Conservation (phyloP, 352 stramenopile species). For the Phytophthora kernoviae region DNA sequence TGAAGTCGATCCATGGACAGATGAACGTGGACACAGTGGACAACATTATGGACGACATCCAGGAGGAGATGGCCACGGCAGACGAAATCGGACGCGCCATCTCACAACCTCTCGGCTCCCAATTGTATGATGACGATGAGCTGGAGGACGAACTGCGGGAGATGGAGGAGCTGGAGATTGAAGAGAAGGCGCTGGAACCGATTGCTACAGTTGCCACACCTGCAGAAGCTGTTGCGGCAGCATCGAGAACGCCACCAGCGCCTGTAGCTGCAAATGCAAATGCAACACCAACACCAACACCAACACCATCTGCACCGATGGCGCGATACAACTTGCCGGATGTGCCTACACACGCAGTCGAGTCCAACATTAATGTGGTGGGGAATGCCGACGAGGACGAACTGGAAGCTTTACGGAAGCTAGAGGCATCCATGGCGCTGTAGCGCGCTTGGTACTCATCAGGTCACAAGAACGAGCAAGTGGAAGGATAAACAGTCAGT, state of each 20-base stretch:
- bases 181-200: conserved; percentile 83
- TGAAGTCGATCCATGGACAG: conserved; percentile 95
- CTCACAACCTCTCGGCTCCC: conserved; percentile 92
- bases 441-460: conserved; percentile 32
- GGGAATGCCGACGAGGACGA: conserved; percentile 81
- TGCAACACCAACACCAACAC: conserved; percentile 26
- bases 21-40: conserved; percentile 98
- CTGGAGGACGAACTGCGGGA: conserved; percentile 94
- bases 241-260: conserved; percentile 24
- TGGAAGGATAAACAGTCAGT: conserved; percentile 6
- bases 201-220: conserved; percentile 28
- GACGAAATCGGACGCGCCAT: conserved; percentile 95
- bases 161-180: conserved; percentile 92
- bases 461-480: conserved; percentile 17
- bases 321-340: conserved; percentile 77
- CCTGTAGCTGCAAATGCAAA: conserved; percentile 25
- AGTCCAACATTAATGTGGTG: conserved; percentile 81
- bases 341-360: conserved; percentile 72
- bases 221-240: conserved; percentile 21
- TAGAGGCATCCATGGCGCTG: conserved; percentile 87
- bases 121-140: conserved; percentile 94
- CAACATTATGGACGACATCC: conserved; percentile 98
- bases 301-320: conserved; percentile 24
- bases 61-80: conserved; percentile 96
- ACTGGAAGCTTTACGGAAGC: conserved; percentile 80